phyloP scores from a whole-genome alignment of 2,329 filamentous ascomycete species.

The Arthroderma sp. region DNA sequence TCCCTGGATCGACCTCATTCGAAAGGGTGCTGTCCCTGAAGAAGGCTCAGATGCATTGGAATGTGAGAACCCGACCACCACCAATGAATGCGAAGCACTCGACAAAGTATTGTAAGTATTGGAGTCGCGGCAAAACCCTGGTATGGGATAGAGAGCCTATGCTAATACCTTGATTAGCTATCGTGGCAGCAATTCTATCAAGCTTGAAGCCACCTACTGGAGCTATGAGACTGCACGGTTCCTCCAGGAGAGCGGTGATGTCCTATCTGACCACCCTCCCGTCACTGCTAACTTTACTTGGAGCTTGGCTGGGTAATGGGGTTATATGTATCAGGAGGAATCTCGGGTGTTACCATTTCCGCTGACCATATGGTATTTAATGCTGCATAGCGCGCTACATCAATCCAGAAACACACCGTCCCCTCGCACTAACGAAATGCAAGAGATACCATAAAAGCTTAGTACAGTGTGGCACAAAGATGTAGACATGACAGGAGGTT shows the following conservation, averaged over 20 bases:
- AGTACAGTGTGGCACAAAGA: too few species aligned
- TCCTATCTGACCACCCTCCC: constrained; percentile 55
- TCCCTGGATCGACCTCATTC: constrained; percentile 45
- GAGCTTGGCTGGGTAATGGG: neutral
- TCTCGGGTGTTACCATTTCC: too few species aligned
- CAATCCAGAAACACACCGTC: too few species aligned
- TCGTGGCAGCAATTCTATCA: constrained; percentile 29
- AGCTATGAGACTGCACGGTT: constrained; percentile 45
- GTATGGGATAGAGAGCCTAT: constrained; percentile 6
- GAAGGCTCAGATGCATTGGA: constrained; percentile 25
- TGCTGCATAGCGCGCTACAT: too few species aligned
- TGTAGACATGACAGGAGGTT: too few species aligned
- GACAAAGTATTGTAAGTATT: constrained; percentile 46
- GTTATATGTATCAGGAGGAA: too few species aligned
- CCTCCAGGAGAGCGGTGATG: constrained; percentile 41
- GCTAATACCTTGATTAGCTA: constrained; percentile 7
- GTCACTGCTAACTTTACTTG: constrained; percentile 1
- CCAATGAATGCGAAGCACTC: constrained; percentile 48
- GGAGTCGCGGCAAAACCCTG: neutral
- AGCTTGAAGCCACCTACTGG: constrained; percentile 35
- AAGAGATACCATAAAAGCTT: too few species aligned
- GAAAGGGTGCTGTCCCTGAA: constrained; percentile 35
- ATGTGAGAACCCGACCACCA: constrained; percentile 47
- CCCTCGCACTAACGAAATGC: too few species aligned
- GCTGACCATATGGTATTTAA: too few species aligned